Evolutionary conservation across 768 basidiomycete species (phyloP), one percentile per base, ranked within the genome.

Genomic region (Guyanaporus albipodus): DNA sequence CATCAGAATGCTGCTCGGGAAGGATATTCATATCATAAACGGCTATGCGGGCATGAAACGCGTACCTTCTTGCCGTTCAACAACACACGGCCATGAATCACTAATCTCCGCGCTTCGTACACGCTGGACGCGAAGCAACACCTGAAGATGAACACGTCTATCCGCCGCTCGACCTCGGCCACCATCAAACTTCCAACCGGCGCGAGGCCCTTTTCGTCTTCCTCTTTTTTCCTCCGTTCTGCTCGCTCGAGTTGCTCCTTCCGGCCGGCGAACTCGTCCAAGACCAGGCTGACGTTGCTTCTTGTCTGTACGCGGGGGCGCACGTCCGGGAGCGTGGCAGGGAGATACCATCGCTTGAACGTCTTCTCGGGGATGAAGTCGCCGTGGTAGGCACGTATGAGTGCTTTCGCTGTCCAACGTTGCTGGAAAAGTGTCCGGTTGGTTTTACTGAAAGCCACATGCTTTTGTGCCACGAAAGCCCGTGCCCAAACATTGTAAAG

Each of bases 181-280:
- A 94, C 89, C 89, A 98, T 94, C 77, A 99, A 78, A 64, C 89
- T 92, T 40, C 90, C 91, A 14, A 98, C 87, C 6, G 96, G 96
- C 15, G 92, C 85, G 56, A 89, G 76, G 1, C 80, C 84, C 55
- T 82, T 78, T 52, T 63, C 62, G 50, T 74, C 70, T 57, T 82
- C 78, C 53, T 80, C 75, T 57, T 72, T 69, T 50, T 73, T 68
- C 57, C 72, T 73, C 61, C 71, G 78, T 56, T 72, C 69, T 46
- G 65, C 68, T 37, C 57, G 64, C 56, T 66, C 72, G 42, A 68
- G 57, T 44, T 71, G 56, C 36, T 67, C 60, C 51, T 77, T 70
- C 55, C 86, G 73, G 45, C 70, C 66, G 3, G 85, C 83, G 64
- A 77, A 89, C 51, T 76, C 79, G 40, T 73, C 75, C 49, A 87